Evolutionary conservation across 768 basidiomycete genomes (phyloP).

Genomic region (Calocybe gangraenosa): DNA sequence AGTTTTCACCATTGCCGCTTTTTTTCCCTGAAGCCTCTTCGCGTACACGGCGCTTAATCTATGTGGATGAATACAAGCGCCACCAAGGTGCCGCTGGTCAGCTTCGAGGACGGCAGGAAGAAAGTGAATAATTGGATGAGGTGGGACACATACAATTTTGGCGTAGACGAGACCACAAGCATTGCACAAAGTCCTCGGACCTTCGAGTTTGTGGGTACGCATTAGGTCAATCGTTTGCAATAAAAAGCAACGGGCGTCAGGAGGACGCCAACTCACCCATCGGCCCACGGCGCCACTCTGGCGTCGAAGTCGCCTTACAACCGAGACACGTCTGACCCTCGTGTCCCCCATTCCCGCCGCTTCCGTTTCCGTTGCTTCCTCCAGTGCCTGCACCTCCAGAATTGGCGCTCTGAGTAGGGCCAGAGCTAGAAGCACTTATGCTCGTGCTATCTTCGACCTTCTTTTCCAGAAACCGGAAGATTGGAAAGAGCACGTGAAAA

Average conservation of each 20-base stretch:
- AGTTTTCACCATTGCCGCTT: constrained; percentile 1
- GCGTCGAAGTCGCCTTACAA: constrained; percentile 80
- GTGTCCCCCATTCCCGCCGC: constrained; percentile 26
- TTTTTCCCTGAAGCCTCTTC: constrained; percentile 4
- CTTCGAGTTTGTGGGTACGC: constrained; percentile 27
- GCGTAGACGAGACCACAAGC: constrained; percentile 86
- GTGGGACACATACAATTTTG: constrained; percentile 60
- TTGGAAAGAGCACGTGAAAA: not conserved
- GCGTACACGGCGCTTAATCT: constrained; percentile 17
- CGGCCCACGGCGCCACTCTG: constrained; percentile 83
- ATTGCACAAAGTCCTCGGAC: constrained; percentile 80
- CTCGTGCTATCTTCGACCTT: constrained; percentile 2
- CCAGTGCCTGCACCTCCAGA: not conserved
- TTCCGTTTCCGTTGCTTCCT: not conserved
- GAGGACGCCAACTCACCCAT: constrained; percentile 50
- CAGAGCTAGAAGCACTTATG: not conserved
- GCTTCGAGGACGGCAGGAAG: not conserved
- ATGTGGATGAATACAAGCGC: not conserved
- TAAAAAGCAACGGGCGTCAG: not conserved
- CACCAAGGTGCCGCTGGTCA: not conserved
- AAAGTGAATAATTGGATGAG: not conserved
- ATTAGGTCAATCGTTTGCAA: not conserved
- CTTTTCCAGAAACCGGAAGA: not conserved
- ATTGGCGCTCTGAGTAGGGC: not conserved
- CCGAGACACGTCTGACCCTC: constrained; percentile 78